Conservation (phyloP, 2,329 filamentous ascomycete species). For the Bertia moriformis region DNA sequence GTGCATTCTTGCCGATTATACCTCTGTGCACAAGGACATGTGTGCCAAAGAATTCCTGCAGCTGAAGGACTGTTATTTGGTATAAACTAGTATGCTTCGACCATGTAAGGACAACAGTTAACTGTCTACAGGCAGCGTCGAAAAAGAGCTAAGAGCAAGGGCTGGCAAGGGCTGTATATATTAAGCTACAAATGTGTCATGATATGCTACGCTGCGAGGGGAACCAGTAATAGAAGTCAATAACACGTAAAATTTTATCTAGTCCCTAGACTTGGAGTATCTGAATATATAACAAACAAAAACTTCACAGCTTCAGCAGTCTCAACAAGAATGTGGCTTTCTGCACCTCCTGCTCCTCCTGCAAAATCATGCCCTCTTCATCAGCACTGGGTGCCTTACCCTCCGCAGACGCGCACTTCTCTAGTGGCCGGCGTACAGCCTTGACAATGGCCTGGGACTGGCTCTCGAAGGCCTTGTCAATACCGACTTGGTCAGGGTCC, state of each 20-base stretch:
- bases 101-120: too few relatives aligned
- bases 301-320: conserved; percentile 57
- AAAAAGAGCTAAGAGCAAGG: too few relatives aligned
- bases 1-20: conserved; percentile 82
- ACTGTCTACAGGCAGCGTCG: neutral
- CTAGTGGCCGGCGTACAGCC: conserved; percentile 61
- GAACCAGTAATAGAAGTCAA: too few relatives aligned
- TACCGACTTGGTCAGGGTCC: conserved; percentile 63
- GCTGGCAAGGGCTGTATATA: too few relatives aligned
- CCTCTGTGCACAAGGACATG: conserved; percentile 78
- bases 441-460: conserved; percentile 61
- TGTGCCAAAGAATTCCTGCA: conserved; percentile 73
- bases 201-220: too few relatives aligned
- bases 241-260: too few relatives aligned
- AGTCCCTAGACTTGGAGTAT: too few relatives aligned
- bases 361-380: conserved; percentile 37
- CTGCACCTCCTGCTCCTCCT: conserved; percentile 77
- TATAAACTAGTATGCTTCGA: too few relatives aligned
- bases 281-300: too few relatives aligned
- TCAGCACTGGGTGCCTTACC: neutral
- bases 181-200: too few relatives aligned
- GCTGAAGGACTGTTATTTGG: conserved; percentile 77
- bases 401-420: conserved; percentile 35
- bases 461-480: conserved; percentile 54
- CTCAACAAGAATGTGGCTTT: conserved; percentile 68